Evolutionary conservation across 164 flowering plant species (phyloP).

Genomic region (Akebia trifoliata): DNA sequence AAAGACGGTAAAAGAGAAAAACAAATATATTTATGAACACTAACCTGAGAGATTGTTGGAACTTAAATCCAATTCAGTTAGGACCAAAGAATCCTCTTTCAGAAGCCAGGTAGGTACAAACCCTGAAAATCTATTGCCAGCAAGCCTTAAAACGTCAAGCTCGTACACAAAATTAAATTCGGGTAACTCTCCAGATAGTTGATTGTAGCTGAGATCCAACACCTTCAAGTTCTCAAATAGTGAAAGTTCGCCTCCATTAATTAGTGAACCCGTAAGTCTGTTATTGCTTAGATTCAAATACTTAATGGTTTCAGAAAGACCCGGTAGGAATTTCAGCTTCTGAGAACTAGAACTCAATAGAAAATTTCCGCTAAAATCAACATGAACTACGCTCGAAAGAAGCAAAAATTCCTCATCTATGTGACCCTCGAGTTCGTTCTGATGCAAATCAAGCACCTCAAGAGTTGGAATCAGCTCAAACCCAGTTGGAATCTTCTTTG

Average conservation of each 20-base stretch:
- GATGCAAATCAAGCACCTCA: slow-evolving; percentile 76
- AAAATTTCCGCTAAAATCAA: slow-evolving; percentile 82
- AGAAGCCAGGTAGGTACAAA: slow-evolving; percentile 67
- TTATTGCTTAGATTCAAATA: slow-evolving; percentile 55
- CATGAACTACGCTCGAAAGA: slow-evolving; percentile 52
- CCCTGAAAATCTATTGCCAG: slow-evolving; percentile 76
- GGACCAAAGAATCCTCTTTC: slow-evolving; percentile 69
- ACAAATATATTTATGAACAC: not conserved
- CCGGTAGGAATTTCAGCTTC: slow-evolving; percentile 47
- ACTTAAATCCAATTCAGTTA: slow-evolving; percentile 85
- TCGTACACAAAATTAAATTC: slow-evolving; percentile 80
- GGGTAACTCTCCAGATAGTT: slow-evolving; percentile 84
- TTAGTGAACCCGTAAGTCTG: slow-evolving; percentile 39
- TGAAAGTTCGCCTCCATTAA: slow-evolving; percentile 34
- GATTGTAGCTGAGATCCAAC: slow-evolving; percentile 92
- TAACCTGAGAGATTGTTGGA: slow-evolving; percentile 92
- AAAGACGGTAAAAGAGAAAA: not conserved
- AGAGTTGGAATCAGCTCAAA: slow-evolving; percentile 54
- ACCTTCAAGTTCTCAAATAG: slow-evolving; percentile 45
- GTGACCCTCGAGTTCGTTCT: slow-evolving; percentile 61
- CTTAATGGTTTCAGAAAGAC: slow-evolving; percentile 59
- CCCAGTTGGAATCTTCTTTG: slow-evolving; percentile 55
- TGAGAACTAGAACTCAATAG: slow-evolving; percentile 41
- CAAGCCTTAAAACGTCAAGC: slow-evolving; percentile 71
- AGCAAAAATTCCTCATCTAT: slow-evolving; percentile 62